These are phyloP conservation scores for Exophiala alcalophila DNA, from an alignment of 2,329 filamentous ascomycete genomes.

Conservation along the genomic window DNA sequence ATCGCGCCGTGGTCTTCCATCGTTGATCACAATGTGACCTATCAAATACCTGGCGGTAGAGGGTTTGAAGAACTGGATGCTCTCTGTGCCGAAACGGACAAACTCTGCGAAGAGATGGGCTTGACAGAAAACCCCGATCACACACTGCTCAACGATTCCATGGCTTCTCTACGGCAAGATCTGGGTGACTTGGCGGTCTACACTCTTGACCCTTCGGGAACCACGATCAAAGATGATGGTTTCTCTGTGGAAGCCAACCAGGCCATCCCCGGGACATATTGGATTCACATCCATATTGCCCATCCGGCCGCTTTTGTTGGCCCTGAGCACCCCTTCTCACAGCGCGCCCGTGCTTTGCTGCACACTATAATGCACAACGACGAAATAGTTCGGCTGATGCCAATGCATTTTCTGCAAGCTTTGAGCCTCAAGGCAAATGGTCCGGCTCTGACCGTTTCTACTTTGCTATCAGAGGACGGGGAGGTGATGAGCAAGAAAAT, in stretches of 20 bases:
- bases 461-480: conserved; percentile 52
- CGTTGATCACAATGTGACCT: conserved; percentile 15
- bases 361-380: conserved; percentile 53
- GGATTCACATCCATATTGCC: conserved; percentile 62
- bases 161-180: conserved; percentile 56
- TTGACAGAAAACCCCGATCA: conserved; percentile 33
- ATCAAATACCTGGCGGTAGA: conserved; percentile 15
- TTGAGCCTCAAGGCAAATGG: conserved; percentile 55
- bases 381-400: conserved; percentile 55
- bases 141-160: conserved; percentile 43
- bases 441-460: conserved; percentile 61
- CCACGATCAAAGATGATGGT: conserved; percentile 62
- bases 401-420: conserved; percentile 45
- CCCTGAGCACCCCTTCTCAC: conserved; percentile 50
- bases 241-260: conserved; percentile 52
- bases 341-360: conserved; percentile 55
- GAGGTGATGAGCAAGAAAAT: conserved; percentile 55
- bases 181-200: conserved; percentile 58
- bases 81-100: conserved; percentile 34
- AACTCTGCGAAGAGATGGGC: conserved; percentile 32
- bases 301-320: conserved; percentile 62
- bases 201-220: conserved; percentile 55
- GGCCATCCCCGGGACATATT: conserved; percentile 47
- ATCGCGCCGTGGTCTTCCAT: conserved; percentile 57
- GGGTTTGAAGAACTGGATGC: conserved; percentile 34